Evolutionary conservation across 2,329 filamentous ascomycete species (phyloP).

Genomic region (Pseudovirgaria hyperparasitica): DNA sequence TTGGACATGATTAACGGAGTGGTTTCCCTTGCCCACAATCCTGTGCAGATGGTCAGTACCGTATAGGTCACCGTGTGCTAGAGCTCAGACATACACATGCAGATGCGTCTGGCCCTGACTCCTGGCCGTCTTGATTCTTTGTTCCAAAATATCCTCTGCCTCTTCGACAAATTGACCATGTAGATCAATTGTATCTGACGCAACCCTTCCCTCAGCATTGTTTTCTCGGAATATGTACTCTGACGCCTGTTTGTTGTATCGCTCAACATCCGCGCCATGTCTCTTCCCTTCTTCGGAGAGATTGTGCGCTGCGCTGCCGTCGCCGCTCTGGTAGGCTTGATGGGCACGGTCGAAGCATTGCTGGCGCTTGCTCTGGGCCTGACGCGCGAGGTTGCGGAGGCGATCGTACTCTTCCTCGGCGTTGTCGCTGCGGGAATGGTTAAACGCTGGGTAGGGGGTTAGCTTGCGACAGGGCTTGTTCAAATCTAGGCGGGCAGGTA

Average conservation of each 20-base stretch:
- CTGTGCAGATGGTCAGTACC: conserved; percentile 16
- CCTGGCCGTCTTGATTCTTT: conserved; percentile 69
- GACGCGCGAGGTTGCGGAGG: conserved; percentile 68
- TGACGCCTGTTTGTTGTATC: conserved; percentile 81
- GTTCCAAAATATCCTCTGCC: conserved; percentile 79
- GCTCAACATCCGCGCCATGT: conserved; percentile 73
- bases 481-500: too few species aligned
- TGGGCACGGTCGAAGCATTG: conserved; percentile 58
- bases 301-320: conserved; percentile 71
- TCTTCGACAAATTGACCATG: conserved; percentile 94
- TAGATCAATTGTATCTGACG: conserved; percentile 76
- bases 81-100: conserved; percentile 49
- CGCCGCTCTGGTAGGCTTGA: conserved; percentile 70
- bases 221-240: conserved; percentile 95
- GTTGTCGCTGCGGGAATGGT: conserved; percentile 12
- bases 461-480: too few species aligned
- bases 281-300: conserved; percentile 75
- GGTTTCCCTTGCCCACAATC: conserved; percentile 92
- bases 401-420: conserved; percentile 81
- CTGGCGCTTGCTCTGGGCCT: conserved; percentile 66
- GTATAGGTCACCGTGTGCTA: background rate
- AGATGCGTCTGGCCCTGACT: conserved; percentile 65
- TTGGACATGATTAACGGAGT: conserved; percentile 68
- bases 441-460: conserved; percentile 20
- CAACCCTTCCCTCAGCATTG: conserved; percentile 64